These are phyloP conservation scores for Penicillium sp. DNA, from an alignment of 2,329 filamentous ascomycete genomes.

Conservation along the genomic window DNA sequence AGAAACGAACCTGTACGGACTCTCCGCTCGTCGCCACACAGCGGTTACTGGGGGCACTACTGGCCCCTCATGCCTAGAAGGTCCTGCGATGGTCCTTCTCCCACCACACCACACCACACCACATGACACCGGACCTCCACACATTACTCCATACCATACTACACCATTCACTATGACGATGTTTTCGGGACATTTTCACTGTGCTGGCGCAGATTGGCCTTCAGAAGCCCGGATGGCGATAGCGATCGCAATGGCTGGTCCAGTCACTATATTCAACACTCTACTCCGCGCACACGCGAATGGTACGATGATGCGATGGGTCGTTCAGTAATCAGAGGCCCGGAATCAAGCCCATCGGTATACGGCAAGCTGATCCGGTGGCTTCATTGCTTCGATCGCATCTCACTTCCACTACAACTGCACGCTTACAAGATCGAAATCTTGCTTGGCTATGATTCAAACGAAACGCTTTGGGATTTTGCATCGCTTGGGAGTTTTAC, in stretches of 20 bases:
- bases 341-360: neutral
- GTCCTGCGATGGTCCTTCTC: constrained; percentile 7
- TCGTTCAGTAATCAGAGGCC: neutral
- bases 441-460: neutral
- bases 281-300: neutral
- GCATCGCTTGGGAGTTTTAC: neutral
- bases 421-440: neutral
- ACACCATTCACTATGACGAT: constrained; percentile 10
- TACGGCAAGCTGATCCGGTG: neutral
- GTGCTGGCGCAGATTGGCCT: constrained; percentile 25
- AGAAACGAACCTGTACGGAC: neutral
- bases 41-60: neutral
- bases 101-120: neutral
- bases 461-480: neutral
- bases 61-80: neutral
- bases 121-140: neutral
- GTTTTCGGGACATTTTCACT: constrained; percentile 15
- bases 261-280: neutral
- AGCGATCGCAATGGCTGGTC: constrained; percentile 1
- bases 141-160: neutral
- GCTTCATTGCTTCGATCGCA: neutral
- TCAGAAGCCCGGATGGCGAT: constrained; percentile 3
- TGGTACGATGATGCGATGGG: neutral
- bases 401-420: neutral
- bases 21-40: neutral